Percentiles rank a stretch among this genome's conserved stretches.
These are phyloP conservation scores for Coemansia sp. DNA, from an alignment of 192 early-diverging fungal species.

Conservation along the genomic window DNA sequence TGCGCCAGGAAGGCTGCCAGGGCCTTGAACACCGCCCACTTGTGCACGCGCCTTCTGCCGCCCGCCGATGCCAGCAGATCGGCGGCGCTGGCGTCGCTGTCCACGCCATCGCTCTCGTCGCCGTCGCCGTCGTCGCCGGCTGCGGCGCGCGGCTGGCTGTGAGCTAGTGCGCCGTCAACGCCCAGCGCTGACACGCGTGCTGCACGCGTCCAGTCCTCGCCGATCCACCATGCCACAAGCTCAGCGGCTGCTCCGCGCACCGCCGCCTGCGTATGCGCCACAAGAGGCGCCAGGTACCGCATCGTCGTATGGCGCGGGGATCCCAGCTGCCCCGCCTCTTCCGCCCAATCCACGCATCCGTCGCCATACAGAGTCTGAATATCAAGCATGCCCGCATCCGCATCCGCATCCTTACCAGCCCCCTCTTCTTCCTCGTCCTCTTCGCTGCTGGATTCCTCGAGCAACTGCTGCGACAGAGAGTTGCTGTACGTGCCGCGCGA, in stretches of 20 bases:
- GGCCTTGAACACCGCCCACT: constrained; percentile 36
- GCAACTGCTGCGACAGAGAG: constrained; percentile 52
- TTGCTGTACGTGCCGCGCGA: constrained; percentile 36
- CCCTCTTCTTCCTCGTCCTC: constrained; percentile 1
- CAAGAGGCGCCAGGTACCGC: constrained; percentile 63
- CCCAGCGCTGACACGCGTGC: constrained; percentile 31
- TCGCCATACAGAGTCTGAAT: constrained; percentile 30
- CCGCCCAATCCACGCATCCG: not conserved
- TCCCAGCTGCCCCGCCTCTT: constrained; percentile 53
- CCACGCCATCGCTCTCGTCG: constrained; percentile 13
- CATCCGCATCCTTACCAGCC: constrained; percentile 5
- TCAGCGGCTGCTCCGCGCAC: constrained; percentile 69
- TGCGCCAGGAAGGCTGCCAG: constrained; percentile 44
- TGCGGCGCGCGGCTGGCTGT: not conserved
- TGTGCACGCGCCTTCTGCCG: constrained; percentile 16
- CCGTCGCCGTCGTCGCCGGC: not conserved
- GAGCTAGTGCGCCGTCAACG: constrained; percentile 4
- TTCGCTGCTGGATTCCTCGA: constrained; percentile 45
- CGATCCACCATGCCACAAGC: constrained; percentile 59
- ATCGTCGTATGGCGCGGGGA: constrained; percentile 59
- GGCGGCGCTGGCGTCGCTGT: constrained; percentile 11
- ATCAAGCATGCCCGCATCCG: not conserved
- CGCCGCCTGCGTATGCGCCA: constrained; percentile 70
- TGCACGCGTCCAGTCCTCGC: constrained; percentile 48
- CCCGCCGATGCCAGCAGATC: constrained; percentile 9